Evolutionary conservation across 108 stramenopile genomes (phyloP).

Genomic region (Discostella pseudostelligera): DNA sequence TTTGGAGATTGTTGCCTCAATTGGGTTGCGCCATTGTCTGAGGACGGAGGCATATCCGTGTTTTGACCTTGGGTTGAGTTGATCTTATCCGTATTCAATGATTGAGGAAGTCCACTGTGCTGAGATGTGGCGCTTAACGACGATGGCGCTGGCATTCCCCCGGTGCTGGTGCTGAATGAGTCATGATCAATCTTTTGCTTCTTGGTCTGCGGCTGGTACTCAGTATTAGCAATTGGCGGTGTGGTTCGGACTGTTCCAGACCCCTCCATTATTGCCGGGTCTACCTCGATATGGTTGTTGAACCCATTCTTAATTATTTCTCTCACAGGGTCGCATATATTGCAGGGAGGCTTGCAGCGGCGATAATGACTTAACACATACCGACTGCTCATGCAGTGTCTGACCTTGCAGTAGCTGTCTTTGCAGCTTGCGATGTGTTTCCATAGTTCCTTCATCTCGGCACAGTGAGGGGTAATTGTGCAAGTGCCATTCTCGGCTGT

Average conservation of each 20-base stretch:
- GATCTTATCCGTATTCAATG: constrained; percentile 3
- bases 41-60: background rate
- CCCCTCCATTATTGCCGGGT: constrained; percentile 23
- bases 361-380: constrained; percentile 98
- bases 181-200: constrained; percentile 15
- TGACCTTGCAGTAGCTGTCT: constrained; percentile 87
- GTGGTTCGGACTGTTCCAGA: background rate
- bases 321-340: constrained; percentile 95
- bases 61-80: background rate
- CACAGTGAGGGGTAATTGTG: constrained; percentile 94
- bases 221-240: constrained; percentile 3
- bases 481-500: constrained; percentile 75
- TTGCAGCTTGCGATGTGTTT: constrained; percentile 98
- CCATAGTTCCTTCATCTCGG: constrained; percentile 97
- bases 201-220: constrained; percentile 15
- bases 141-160: constrained; percentile 4
- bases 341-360: constrained; percentile 89
- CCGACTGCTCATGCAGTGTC: constrained; percentile 97
- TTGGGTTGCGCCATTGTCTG: background rate
- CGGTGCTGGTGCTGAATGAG: too few relatives aligned
- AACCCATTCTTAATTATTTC: constrained; percentile 87
- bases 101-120: background rate
- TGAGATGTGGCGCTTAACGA: background rate
- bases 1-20: constrained; percentile 23
- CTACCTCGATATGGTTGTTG: constrained; percentile 34